Evolutionary conservation across 2,329 filamentous ascomycete species (phyloP).

Genomic region (Penicillium sp.): DNA sequence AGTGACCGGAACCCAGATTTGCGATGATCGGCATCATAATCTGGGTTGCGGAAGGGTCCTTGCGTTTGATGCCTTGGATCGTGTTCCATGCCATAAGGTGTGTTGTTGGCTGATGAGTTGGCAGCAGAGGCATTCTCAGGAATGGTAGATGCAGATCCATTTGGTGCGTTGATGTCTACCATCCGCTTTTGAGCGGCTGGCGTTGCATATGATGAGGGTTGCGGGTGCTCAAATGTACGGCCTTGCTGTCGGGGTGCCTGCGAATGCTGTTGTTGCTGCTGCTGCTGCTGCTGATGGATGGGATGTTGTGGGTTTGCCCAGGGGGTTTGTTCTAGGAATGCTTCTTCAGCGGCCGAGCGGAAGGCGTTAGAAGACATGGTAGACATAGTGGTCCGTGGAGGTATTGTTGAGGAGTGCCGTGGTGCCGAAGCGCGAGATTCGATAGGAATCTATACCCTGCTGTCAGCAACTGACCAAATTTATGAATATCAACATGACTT

Average conservation of each 20-base stretch:
- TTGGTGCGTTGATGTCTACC: constrained; percentile 43
- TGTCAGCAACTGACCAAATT: constrained; percentile 6
- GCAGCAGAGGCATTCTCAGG: constrained; percentile 43
- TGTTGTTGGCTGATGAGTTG: constrained; percentile 45
- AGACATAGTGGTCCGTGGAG: constrained; percentile 32
- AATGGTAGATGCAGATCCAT: constrained; percentile 49
- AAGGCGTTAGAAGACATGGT: constrained; percentile 34
- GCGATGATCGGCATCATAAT: constrained; percentile 33
- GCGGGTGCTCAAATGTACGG: constrained; percentile 35
- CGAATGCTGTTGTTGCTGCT: constrained; percentile 49
- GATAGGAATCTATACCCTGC: constrained; percentile 27
- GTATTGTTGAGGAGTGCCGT: constrained; percentile 26
- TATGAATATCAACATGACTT: constrained; percentile 41
- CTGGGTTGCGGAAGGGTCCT: constrained; percentile 30
- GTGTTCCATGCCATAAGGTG: constrained; percentile 42
- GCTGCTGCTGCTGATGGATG: constrained; percentile 56
- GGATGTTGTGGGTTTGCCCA: constrained; percentile 90
- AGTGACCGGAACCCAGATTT: constrained; percentile 38
- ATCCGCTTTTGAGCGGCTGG: constrained; percentile 46
- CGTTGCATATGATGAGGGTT: constrained; percentile 39
- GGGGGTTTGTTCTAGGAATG: constrained; percentile 83
- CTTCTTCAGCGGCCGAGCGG: constrained; percentile 67
- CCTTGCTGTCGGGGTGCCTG: constrained; percentile 37
- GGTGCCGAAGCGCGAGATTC: constrained; percentile 26
- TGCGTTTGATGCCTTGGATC: constrained; percentile 25